Evolutionary conservation across 352 stramenopile genomes (phyloP), one percentile per base, ranked within the genome.

Genomic region (Pythium apleroticum): DNA sequence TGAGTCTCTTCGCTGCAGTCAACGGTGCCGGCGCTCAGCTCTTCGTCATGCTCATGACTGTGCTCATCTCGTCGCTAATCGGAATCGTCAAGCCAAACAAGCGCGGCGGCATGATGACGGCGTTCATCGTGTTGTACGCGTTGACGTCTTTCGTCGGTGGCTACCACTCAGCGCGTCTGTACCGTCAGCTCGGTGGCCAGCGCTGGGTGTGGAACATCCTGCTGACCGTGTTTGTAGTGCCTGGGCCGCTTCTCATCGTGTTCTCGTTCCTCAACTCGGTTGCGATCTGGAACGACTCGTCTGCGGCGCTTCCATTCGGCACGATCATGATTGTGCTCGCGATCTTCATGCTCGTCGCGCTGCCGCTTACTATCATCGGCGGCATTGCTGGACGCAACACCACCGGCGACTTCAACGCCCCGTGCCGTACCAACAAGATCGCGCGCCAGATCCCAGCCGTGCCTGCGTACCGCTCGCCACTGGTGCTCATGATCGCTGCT

Each of bases 261-360:
- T 99, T 99, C 55, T 89, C 88, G 55, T 96, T 97, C 73, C 81
- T 99, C 27, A 99, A 99, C 76, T 94, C 93, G 43, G 78, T 99
- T 22, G 97, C 96, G 9, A 85, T 98, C 53, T 96, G 81, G 71
- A 96, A 99, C 72, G 93, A 96, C 50, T 98, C 96, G 39, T 98
- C 94, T 3, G 96, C 93, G 43, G 96, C 96, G 24, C 81, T 99
- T 19, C 97, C 97, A 2, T 97, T 98, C 57, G 95, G 90, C 27
- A 98, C 97, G 2, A 98, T 99, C 66, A 88, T 99, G 72, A 96
- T 98, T 49, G 89, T 99, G 52, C 72, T 97, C 10, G 84, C 81
- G 25, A 76, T 99, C 33, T 98, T 96, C 69, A 78, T 96, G 30
- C 91, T 98, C 31, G 77, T 99, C 17, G 84, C 90, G 2, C 84